Percentiles rank a stretch among this genome's conserved stretches.
Evolutionary conservation across 1,284 basidiomycete species (phyloP).

Genomic region (Athelia sp.): DNA sequence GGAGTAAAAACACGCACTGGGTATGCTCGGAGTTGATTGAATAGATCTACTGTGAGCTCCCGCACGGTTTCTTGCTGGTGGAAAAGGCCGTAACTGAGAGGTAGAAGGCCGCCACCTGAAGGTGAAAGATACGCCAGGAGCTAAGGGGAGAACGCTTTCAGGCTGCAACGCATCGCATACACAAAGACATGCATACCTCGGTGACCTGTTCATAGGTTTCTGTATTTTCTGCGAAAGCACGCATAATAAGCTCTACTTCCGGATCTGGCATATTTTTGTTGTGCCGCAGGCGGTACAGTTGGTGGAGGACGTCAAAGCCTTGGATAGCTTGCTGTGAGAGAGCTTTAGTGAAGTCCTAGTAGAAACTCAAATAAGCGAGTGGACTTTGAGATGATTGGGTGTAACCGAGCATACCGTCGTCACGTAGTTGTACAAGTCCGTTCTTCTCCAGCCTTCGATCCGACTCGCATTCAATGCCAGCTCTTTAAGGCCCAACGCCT

Average conservation of each 20-base stretch:
- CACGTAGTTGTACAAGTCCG: conserved; percentile 60
- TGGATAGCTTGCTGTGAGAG: conserved; percentile 44
- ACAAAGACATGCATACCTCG: conserved; percentile 56
- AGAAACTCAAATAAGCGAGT: not conserved
- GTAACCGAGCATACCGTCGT: conserved; percentile 39
- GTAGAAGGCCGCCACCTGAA: conserved; percentile 79
- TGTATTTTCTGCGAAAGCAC: conserved; percentile 64
- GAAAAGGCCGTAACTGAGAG: conserved; percentile 86
- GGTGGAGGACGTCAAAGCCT: conserved; percentile 70
- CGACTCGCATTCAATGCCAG: conserved; percentile 63
- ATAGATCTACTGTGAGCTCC: conserved; percentile 76
- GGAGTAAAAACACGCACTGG: conserved; percentile 46
- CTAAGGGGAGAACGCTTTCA: conserved; percentile 35
- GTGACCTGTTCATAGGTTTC: conserved; percentile 83
- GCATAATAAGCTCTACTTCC: conserved; percentile 76
- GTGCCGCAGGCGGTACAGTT: conserved; percentile 63
- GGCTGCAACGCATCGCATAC: conserved; percentile 4
- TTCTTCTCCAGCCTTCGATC: conserved; percentile 78
- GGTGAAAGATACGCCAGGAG: conserved; percentile 75
- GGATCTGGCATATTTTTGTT: conserved; percentile 53
- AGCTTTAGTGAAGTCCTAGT: conserved; percentile 51
- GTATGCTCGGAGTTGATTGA: conserved; percentile 73
- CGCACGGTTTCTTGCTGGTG: conserved; percentile 77
- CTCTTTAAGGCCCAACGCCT: conserved; percentile 52
- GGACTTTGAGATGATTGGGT: not conserved